Conservation (phyloP, 192 early-diverging fungal genomes). For the Coemansia sp. region DNA sequence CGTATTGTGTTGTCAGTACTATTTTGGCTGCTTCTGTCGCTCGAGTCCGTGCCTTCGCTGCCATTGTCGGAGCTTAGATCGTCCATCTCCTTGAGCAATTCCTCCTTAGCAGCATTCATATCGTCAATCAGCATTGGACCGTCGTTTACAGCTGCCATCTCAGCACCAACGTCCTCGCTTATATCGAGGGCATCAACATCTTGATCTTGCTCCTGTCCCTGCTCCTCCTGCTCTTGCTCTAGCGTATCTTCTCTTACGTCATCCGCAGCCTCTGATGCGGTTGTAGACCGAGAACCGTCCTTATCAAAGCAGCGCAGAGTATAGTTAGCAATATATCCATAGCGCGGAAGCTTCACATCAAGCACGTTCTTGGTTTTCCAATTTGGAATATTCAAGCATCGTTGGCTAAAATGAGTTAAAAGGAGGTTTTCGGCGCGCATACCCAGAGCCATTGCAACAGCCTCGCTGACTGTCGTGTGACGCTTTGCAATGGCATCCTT, state of each 20-base stretch:
- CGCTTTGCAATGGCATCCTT: conserved; percentile 75
- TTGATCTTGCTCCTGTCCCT: background rate
- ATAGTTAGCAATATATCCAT: conserved; percentile 21
- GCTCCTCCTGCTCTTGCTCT: background rate
- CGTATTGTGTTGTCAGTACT: conserved; percentile 7
- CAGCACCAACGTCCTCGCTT: background rate
- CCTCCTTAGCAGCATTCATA: conserved; percentile 19
- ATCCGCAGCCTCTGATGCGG: conserved; percentile 1
- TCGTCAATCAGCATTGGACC: conserved; percentile 1
- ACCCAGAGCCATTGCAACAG: conserved; percentile 73
- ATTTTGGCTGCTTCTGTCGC: background rate
- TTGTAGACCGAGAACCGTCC: background rate
- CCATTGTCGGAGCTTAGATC: conserved; percentile 12
- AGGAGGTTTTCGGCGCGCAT: conserved; percentile 85
- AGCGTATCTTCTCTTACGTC: background rate
- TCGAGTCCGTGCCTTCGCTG: background rate
- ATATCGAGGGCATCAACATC: background rate
- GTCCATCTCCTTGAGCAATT: conserved; percentile 21
- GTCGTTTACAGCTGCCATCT: conserved; percentile 6
- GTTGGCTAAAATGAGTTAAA: conserved; percentile 95
- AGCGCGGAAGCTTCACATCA: conserved; percentile 19
- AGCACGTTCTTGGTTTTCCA: conserved; percentile 23
- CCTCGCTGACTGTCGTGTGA: conserved; percentile 87
- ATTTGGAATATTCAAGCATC: conserved; percentile 61
- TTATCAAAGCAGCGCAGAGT: too few relatives aligned